Evolutionary conservation across 2,329 filamentous ascomycete species (phyloP), one percentile per base, ranked within the genome.

Genomic region (Dendrostoma leiphaemia): DNA sequence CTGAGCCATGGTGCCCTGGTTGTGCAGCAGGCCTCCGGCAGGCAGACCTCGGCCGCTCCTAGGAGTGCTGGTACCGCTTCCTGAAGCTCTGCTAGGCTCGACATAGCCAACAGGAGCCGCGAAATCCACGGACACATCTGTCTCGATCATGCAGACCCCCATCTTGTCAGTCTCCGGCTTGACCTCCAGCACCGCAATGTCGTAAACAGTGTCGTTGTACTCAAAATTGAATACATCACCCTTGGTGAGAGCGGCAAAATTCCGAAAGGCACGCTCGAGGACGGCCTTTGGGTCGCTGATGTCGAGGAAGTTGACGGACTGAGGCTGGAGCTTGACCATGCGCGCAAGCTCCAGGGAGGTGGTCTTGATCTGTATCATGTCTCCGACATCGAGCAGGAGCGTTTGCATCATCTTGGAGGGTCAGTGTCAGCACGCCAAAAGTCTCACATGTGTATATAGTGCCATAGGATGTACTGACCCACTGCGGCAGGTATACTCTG

Each of bases 241-340:
- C 66, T 92, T 90, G 15, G 69, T 65, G 4, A 70, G 60, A 1
- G 57, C 46, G 10, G 65, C 65, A 51, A 72, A 72, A 15, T 59
- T 60, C 13, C 66, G 61, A 54, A 70, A 71, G 3, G 58, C 93
- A 64, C 94, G 94, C 73, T 99, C 94, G 28, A 99, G 84, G 12
- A 99, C 94, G 37, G 94, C 94, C 74, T 96, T 97, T 21, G 94
- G 94, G 65, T 99, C 94, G 64, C 89, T 93, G 68, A 99, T 97
- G 43, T 97, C 93, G 60, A 99, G 88, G 73, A 99, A 99, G 63
- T 88, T 89, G 49, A 89, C 85, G 21, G 90, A 92, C 73, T 99
- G 94, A 0, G 94, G 90, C 74, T 99, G 93, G 8, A 99, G 83
- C 74, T 99, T 99, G 76, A 99, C 95, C 71, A 96, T 88, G 60